These are phyloP conservation scores for Cladosporium sphaerospermum DNA, from an alignment of 2,329 filamentous ascomycete genomes.

Conservation along the genomic window DNA sequence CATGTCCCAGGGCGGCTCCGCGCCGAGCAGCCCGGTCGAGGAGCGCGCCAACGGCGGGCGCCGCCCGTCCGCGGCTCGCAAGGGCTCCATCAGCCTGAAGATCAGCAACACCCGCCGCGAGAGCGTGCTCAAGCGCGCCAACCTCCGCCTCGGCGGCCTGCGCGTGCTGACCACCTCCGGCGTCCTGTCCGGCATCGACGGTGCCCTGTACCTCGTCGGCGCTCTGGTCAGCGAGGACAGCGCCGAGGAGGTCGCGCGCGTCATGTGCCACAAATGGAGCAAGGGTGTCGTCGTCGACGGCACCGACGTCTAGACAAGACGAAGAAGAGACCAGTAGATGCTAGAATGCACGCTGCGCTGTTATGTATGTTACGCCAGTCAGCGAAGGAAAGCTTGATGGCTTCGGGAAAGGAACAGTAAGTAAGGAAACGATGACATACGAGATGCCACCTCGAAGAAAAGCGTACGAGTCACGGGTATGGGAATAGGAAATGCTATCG, in stretches of 20 bases:
- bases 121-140: constrained; percentile 70
- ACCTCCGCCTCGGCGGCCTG: constrained; percentile 63
- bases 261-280: constrained; percentile 77
- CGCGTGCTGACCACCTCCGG: constrained; percentile 76
- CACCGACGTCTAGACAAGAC: constrained; percentile 61
- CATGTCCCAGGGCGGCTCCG: constrained; percentile 36
- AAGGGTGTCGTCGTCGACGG: constrained; percentile 81
- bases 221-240: constrained; percentile 72
- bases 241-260: constrained; percentile 66
- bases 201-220: constrained; percentile 76
- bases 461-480: constrained; percentile 7
- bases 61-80: constrained; percentile 47
- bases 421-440: constrained; percentile 3
- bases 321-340: constrained; percentile 3
- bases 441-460: constrained; percentile 14
- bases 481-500: constrained; percentile 1
- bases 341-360: constrained; percentile 1
- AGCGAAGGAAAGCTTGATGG: background rate
- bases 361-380: background rate
- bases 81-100: constrained; percentile 79
- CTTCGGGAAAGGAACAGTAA: background rate
- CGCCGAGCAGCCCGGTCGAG: constrained; percentile 25
- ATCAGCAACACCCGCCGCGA: constrained; percentile 68
- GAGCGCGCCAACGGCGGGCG: constrained; percentile 28
- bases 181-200: constrained; percentile 74